A percentile compares a stretch with the other conserved stretches of the same genome.
phyloP scores from a whole-genome alignment of 768 basidiomycete species.

The Tulasnella calospora region DNA sequence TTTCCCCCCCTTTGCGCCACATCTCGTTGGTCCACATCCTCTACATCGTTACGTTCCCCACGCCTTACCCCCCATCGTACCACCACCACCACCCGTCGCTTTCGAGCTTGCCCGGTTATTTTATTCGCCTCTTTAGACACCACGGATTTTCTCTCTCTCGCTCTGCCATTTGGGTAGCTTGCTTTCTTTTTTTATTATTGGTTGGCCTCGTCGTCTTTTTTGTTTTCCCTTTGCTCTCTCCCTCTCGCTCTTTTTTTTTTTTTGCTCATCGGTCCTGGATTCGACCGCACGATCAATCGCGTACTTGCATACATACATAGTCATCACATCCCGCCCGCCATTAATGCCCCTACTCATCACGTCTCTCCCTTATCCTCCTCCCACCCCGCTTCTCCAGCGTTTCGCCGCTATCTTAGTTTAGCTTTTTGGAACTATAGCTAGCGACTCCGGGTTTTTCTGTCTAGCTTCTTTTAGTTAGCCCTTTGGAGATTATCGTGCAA shows the following conservation, averaged over 20 bases:
- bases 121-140: constrained; percentile 15
- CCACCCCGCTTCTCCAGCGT: too few species aligned
- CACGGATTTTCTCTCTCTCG: neutral
- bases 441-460: too few species aligned
- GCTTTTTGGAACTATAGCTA: too few species aligned
- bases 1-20: neutral
- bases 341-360: too few species aligned
- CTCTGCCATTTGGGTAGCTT: too few species aligned
- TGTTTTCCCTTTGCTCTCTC: neutral
- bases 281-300: neutral
- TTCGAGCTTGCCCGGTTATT: neutral
- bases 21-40: neutral
- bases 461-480: too few species aligned
- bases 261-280: constrained; percentile 2
- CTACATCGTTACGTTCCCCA: neutral
- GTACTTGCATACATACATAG: too few species aligned
- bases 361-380: too few species aligned
- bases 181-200: neutral
- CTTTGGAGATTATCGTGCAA: too few species aligned
- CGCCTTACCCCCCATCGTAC: neutral
- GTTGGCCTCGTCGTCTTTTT: neutral
- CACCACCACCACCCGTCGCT: neutral
- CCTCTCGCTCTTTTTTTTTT: neutral
- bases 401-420: too few species aligned
- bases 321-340: too few species aligned